These are phyloP conservation scores for Naumovozyma castellii DNA, from an alignment of 805 yeast genomes.

Conservation along the genomic window DNA sequence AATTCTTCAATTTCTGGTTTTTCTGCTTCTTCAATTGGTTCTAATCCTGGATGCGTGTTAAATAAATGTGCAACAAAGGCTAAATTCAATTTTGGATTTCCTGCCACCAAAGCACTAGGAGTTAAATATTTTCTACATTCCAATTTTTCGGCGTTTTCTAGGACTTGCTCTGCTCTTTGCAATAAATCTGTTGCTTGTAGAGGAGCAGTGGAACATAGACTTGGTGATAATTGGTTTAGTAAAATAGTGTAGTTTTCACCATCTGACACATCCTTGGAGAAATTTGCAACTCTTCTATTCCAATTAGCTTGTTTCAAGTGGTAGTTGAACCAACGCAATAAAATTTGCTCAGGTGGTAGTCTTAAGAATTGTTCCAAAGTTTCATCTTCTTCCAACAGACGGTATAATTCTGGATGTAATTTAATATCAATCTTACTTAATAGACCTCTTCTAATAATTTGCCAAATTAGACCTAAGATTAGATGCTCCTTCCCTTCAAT, in stretches of 20 bases:
- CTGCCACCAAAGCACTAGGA: conserved; percentile 85
- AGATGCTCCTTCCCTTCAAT: conserved; percentile 91
- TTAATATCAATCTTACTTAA: conserved; percentile 92
- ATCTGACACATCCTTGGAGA: conserved; percentile 79
- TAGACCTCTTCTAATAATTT: conserved; percentile 91
- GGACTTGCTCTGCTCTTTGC: conserved; percentile 78
- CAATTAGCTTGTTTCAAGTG: conserved; percentile 90
- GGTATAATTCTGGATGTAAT: conserved; percentile 90
- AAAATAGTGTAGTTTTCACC: conserved; percentile 92
- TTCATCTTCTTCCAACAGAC: conserved; percentile 91
- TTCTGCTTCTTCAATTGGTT: conserved; percentile 86
- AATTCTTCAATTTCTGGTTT: conserved; percentile 93
- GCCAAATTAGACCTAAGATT: conserved; percentile 90
- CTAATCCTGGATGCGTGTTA: conserved; percentile 94
- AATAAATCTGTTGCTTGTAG: conserved; percentile 66
- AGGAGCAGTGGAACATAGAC: conserved; percentile 71
- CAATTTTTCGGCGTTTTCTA: conserved; percentile 79
- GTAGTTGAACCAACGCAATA: conserved; percentile 94
- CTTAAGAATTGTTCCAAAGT: conserved; percentile 93
- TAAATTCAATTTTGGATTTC: conserved; percentile 91
- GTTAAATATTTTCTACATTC: conserved; percentile 92
- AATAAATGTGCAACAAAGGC: conserved; percentile 96
- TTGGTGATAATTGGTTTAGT: conserved; percentile 81
- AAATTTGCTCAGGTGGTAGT: conserved; percentile 93
- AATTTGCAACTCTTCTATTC: conserved; percentile 76